Evolutionary conservation across 2,329 filamentous ascomycete genomes (phyloP), one percentile per base, ranked within the genome.

Genomic region (Rachicladosporium sp.): DNA sequence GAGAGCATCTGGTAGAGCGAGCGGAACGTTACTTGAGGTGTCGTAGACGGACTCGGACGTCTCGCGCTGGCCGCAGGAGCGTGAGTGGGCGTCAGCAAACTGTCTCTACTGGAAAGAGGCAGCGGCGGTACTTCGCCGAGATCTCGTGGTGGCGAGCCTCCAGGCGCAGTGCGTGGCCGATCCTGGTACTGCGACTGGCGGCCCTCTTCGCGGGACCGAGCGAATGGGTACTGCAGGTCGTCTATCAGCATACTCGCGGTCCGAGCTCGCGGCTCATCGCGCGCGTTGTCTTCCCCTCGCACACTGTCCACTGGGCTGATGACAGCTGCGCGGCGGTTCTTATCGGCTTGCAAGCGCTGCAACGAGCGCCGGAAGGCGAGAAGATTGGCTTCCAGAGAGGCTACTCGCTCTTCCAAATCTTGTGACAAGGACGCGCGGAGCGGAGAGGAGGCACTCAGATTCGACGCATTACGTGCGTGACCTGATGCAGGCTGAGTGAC

Each of bases 1-100:
- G 55, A 46, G n/a, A 61, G 52, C 53, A 59, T 58, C 35, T 58
- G 54, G 44, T 60, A 61, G 4, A 61, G 51, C 1, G 57, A 55
- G 19, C 51, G 50, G 47, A 59, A 57, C 4, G 55, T 56, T 19
- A 45, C 36, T 41, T 3, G 46, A 36, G 9, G 43, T 41, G 12
- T 31, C 40, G 31, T 31, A 36, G 29, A 41, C 37, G 7, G 37
- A 13, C 21, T 36, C 33, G 5, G 38, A 41, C 2, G 38, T 34
- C 6, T 41, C 35, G 31, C 15, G 15, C 15, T 19, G 12, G 32
- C 15, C 30, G 15, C 33, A 10, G 29, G 31, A 6, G 35, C 15
- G 23, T 29, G 29, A 4, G 32, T 30, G 10, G 15, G 9, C 10
- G 33, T 29, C 30, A 32, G 10, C 12, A 12, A 12, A 32, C 12